Evolutionary conservation across 331 rosid species (phyloP).

Genomic region (Malus hybrid): DNA sequence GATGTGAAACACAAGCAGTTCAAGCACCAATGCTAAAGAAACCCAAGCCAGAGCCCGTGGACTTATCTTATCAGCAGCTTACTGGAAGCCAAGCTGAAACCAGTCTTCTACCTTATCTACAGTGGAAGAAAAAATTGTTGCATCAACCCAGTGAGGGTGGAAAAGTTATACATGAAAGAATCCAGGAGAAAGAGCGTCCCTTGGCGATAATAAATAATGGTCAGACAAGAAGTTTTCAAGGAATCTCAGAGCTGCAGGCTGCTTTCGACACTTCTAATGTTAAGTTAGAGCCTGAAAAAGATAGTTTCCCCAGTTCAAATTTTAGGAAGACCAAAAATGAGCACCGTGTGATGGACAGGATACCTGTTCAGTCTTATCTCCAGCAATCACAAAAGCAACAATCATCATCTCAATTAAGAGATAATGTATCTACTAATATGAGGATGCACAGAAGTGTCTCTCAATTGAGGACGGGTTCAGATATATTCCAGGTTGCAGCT

Average conservation of each 20-base stretch:
- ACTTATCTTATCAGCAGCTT: conserved; percentile 14
- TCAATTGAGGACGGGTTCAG: not conserved
- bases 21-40: conserved; percentile 11
- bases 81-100: conserved; percentile 7
- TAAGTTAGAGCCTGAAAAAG: conserved; percentile 18
- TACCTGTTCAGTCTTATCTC: not conserved
- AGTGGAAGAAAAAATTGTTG: not conserved
- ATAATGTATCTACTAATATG: not conserved
- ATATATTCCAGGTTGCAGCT: conserved; percentile 1
- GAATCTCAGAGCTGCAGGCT: conserved; percentile 5
- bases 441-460: conserved; percentile 4
- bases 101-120: conserved; percentile 11
- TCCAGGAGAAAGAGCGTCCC: conserved; percentile 5
- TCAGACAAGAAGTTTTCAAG: not conserved
- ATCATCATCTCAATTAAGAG: not conserved
- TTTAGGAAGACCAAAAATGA: not conserved
- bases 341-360: not conserved
- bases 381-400: not conserved
- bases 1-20: not conserved
- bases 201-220: not conserved
- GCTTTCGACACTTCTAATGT: conserved; percentile 8
- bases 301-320: conserved; percentile 2
- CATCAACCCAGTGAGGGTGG: conserved; percentile 10
- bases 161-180: conserved; percentile 4
- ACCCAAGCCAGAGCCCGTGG: conserved; percentile 22